Evolutionary conservation across 768 basidiomycete species (phyloP).

Genomic region (Pleurotus sapidus): DNA sequence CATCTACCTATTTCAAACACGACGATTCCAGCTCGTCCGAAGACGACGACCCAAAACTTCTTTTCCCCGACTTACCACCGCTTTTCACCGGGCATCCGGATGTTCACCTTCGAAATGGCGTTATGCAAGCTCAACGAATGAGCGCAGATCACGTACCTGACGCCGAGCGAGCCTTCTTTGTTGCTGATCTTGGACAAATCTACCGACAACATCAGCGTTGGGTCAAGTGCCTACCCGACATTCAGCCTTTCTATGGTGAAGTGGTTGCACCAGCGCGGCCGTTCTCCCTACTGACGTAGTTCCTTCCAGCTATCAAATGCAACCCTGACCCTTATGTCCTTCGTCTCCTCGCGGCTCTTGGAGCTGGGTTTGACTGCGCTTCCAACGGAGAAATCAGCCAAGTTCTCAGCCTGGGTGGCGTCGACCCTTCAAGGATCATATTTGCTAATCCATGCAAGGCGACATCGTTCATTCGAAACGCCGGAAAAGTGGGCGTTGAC

Average conservation of each 20-base stretch:
- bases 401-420: constrained; percentile 70
- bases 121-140: constrained; percentile 59
- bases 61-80: constrained; percentile 64
- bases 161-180: constrained; percentile 95
- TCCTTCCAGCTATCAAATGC: constrained; percentile 82
- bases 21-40: not conserved
- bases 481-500: constrained; percentile 76
- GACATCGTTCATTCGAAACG: constrained; percentile 84
- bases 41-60: constrained; percentile 37
- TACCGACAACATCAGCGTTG: constrained; percentile 85
- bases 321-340: constrained; percentile 97
- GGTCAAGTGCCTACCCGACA: constrained; percentile 70
- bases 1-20: constrained; percentile 40
- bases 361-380: constrained; percentile 96
- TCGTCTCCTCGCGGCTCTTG: constrained; percentile 84
- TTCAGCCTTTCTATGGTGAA: constrained; percentile 94
- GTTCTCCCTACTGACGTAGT: constrained; percentile 17
- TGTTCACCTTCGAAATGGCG: constrained; percentile 72
- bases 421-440: constrained; percentile 82
- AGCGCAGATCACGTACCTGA: constrained; percentile 55
- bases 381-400: constrained; percentile 89
- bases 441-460: constrained; percentile 99
- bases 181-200: constrained; percentile 88
- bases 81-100: constrained; percentile 68
- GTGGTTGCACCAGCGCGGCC: constrained; percentile 13